Base-by-base conservation (phyloP, 2,329 filamentous ascomycete species). In the Ceratocystis papillata region DNA sequence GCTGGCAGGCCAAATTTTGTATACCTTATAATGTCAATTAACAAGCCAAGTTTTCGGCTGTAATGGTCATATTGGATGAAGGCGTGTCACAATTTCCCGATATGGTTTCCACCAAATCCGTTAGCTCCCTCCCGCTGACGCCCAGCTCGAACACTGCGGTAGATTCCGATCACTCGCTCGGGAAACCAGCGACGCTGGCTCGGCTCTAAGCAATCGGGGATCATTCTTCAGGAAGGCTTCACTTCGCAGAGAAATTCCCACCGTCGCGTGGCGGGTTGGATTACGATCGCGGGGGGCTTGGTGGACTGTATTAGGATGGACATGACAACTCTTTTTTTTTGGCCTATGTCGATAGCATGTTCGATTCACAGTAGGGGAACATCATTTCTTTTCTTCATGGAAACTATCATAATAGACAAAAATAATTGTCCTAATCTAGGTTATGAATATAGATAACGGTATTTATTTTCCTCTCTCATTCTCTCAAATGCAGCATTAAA, bases 241-340 rank as follows among this genome's bases (percentile, higher is more conserved):
- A 87, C 84, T 85, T 83, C 85, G 84, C 84, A 87, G 82, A 86
- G 84, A 75, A 75, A 79, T 84, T 80, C 83, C 82, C 83, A 83
- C 84, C 84, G 82, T 85, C 80, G 80, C 79, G 79, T 87, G 84
- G 85, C 85, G 83, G 77, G 79, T 76, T 83, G 84, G 84, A 87
- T 81, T 75, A 86, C 84, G 83, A 80, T 79, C 78, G 79, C 77
- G 79, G 74, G 79, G 81, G 81, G 82, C 75, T 81, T 85, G 83
- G 80, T 78, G 76, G 79, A 76, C 76, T 72, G 74, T 74, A 73
- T 75, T 75, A 79, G 79, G 81, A 82, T 82, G 78, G 82, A 79
- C 77, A 77, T 74, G 77, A 76, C 80, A 71, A 83, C 80, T 77
- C 74, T 74, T 73, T 71, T 73, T 76, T 75, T 76, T 73, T 22